phyloP scores from a whole-genome alignment of 257 asterid genomes.

The Nicotiana attenuata region DNA sequence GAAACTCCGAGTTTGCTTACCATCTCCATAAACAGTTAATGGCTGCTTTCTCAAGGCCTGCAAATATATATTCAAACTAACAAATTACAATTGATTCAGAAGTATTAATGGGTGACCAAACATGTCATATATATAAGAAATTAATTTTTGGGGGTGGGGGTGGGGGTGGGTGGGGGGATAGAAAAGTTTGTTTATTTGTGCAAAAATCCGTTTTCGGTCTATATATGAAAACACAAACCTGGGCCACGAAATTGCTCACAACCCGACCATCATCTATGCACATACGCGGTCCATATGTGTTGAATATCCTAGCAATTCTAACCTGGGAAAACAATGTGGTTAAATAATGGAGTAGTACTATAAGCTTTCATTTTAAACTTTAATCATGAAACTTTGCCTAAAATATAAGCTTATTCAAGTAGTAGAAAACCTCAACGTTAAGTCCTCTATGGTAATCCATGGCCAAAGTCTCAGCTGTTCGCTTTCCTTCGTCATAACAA shows the following conservation, averaged over 20 bases:
- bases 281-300: slow-evolving; percentile 95
- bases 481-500: slow-evolving; percentile 89
- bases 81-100: not conserved
- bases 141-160: not conserved
- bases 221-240: slow-evolving; percentile 34
- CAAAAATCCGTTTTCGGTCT: not conserved
- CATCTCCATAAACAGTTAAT: slow-evolving; percentile 87
- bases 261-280: slow-evolving; percentile 92
- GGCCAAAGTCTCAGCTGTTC: slow-evolving; percentile 82
- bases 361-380: no score
- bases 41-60: slow-evolving; percentile 87
- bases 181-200: not conserved
- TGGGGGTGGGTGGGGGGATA: not conserved
- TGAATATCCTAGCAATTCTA: slow-evolving; percentile 84
- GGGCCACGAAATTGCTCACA: slow-evolving; percentile 92
- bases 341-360: no score
- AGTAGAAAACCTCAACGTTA: slow-evolving; percentile 42
- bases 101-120: not conserved
- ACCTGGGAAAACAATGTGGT: slow-evolving; percentile 31
- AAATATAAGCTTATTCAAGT: no score
- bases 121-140: not conserved
- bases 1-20: slow-evolving; percentile 92
- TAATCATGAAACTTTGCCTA: no score
- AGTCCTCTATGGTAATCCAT: slow-evolving; percentile 93
- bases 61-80: not conserved